A percentile compares a stretch with the other conserved stretches of the same genome.
These are phyloP conservation scores for Agapanthus africanus DNA, from an alignment of 106 monocot species.

Conservation along the genomic window DNA sequence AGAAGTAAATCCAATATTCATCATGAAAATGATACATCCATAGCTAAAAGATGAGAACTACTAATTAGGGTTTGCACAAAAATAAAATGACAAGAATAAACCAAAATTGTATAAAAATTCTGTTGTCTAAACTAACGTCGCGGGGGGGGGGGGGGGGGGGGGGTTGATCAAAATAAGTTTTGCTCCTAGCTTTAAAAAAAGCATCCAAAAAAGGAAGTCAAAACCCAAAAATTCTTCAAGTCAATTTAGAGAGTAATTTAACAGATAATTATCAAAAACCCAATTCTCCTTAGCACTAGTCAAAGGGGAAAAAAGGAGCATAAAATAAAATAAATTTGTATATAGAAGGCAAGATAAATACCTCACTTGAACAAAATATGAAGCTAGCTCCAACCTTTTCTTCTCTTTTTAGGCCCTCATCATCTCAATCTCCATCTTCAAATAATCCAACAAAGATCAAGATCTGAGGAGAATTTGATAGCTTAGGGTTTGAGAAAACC, in stretches of 20 bases:
- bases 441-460: neutral
- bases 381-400: neutral
- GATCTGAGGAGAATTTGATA: slow-evolving; percentile 4
- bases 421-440: neutral
- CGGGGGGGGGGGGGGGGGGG: too few species aligned
- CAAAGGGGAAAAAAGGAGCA: too few species aligned
- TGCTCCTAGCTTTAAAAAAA: too few species aligned
- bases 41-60: neutral
- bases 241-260: too few species aligned
- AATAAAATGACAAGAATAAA: too few species aligned
- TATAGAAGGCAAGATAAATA: neutral
- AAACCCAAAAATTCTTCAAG: too few species aligned
- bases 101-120: too few species aligned
- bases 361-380: neutral
- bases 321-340: neutral
- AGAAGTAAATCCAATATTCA: neutral
- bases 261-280: too few species aligned
- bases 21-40: neutral
- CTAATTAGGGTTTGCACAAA: neutral
- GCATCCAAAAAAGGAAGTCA: too few species aligned
- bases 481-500: slow-evolving; percentile 3
- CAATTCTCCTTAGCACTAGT: too few species aligned
- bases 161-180: too few species aligned
- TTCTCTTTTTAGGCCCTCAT: neutral
- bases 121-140: too few species aligned